A percentile compares a stretch with the other conserved stretches of the same genome.
These are phyloP conservation scores for Boletellus sp. DNA, from an alignment of 768 basidiomycete species.

Conservation along the genomic window DNA sequence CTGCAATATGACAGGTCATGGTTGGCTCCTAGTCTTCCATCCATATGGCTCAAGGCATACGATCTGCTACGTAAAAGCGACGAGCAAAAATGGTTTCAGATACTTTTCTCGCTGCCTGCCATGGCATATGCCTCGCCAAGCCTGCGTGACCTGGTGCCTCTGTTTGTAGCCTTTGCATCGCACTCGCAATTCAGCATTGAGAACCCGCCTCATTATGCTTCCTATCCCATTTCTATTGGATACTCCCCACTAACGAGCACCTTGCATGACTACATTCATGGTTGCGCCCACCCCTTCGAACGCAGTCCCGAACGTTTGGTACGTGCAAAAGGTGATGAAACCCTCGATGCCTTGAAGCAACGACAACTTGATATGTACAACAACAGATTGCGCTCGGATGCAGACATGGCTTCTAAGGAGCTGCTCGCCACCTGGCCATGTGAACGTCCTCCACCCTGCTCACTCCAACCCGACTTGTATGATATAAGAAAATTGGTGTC, in stretches of 20 bases:
- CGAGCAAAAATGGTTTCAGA: conserved; percentile 6
- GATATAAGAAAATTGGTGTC: not conserved
- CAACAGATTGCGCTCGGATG: not conserved
- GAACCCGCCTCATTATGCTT: conserved; percentile 3
- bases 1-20: conserved; percentile 23
- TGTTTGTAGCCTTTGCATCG: conserved; percentile 30
- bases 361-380: conserved; percentile 1
- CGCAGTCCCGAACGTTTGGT: conserved; percentile 2
- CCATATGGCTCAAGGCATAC: conserved; percentile 27
- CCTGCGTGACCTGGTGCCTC: conserved; percentile 11
- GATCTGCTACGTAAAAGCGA: conserved; percentile 15
- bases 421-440: not conserved
- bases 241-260: not conserved
- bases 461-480: not conserved
- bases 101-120: conserved; percentile 31
- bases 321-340: not conserved
- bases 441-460: not conserved
- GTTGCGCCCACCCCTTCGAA: not conserved
- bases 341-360: not conserved
- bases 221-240: not conserved
- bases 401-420: not conserved
- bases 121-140: conserved; percentile 22
- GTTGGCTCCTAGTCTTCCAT: conserved; percentile 17
- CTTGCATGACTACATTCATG: not conserved
- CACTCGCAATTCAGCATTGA: conserved; percentile 1